A percentile compares a stretch with the other conserved stretches of the same genome.
Conservation (phyloP, 352 stramenopile genomes). For the Globisporangium cylindrosporum region DNA sequence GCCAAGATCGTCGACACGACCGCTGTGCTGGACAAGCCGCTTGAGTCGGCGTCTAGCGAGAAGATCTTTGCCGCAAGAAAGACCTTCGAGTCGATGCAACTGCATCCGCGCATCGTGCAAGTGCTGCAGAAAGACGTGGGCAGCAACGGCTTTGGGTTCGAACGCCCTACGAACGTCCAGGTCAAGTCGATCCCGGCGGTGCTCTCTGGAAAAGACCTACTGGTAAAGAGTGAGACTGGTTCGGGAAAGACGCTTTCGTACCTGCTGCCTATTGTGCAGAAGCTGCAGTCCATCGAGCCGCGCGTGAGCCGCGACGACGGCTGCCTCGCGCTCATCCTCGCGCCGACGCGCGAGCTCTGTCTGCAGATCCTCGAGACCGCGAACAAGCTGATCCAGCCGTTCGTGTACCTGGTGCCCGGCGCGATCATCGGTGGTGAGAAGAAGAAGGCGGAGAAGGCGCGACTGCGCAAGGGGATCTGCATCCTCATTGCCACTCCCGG, state of each 20-base stretch:
- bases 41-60: conserved; percentile 69
- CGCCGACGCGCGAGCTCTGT: conserved; percentile 94
- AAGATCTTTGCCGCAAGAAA: conserved; percentile 70
- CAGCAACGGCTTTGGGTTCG: conserved; percentile 72
- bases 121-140: conserved; percentile 57
- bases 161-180: conserved; percentile 74
- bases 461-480: conserved; percentile 90
- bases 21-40: conserved; percentile 64
- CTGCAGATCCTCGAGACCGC: conserved; percentile 96
- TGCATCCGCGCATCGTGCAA: conserved; percentile 62
- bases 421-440: conserved; percentile 95
- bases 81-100: conserved; percentile 74
- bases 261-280: conserved; percentile 93
- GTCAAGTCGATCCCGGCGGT: conserved; percentile 77
- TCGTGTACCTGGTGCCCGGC: conserved; percentile 87
- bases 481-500: conserved; percentile 98
- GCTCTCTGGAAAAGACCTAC: conserved; percentile 78
- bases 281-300: conserved; percentile 64
- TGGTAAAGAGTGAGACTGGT: conserved; percentile 96
- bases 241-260: conserved; percentile 97
- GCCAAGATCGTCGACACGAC: conserved; percentile 46
- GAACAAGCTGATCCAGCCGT: conserved; percentile 90
- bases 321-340: conserved; percentile 91
- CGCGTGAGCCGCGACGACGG: conserved; percentile 80
- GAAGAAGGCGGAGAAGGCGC: conserved; percentile 86